Percentiles rank a stretch among this genome's conserved stretches.
Conservation (phyloP, 2,329 filamentous ascomycete species). For the Nemania serpens region DNA sequence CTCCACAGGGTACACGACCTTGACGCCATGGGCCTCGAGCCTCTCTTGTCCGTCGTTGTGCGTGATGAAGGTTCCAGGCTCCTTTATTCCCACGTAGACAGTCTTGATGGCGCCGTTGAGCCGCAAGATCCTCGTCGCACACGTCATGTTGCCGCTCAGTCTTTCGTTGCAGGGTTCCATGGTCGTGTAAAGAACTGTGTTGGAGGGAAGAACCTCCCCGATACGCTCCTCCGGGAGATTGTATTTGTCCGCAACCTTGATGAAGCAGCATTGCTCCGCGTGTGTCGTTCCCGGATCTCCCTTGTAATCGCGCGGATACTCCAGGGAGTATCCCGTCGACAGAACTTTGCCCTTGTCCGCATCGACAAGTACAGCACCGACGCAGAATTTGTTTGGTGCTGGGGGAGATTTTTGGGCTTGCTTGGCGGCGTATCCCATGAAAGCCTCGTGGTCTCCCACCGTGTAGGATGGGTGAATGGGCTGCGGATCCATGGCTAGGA, state of each 20-base stretch:
- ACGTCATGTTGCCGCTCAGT: constrained; percentile 47
- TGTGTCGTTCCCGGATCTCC: constrained; percentile 48
- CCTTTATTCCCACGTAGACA: constrained; percentile 47
- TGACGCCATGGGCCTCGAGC: constrained; percentile 35
- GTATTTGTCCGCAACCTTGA: constrained; percentile 48
- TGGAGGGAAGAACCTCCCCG: constrained; percentile 43
- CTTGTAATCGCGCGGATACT: constrained; percentile 44
- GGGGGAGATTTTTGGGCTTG: constrained; percentile 4
- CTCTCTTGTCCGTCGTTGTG: constrained; percentile 40
- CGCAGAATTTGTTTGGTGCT: constrained; percentile 9
- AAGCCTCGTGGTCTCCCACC: constrained; percentile 2
- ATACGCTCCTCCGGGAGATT: constrained; percentile 44
- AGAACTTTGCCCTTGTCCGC: constrained; percentile 44
- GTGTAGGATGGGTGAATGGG: neutral
- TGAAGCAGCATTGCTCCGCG: constrained; percentile 51
- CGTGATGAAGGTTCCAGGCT: constrained; percentile 45
- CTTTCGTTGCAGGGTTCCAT: constrained; percentile 52
- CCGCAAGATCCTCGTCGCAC: constrained; percentile 43
- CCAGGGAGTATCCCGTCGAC: constrained; percentile 49
- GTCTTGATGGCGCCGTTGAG: constrained; percentile 29
- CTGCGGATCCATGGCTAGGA: neutral
- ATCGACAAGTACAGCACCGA: constrained; percentile 28
- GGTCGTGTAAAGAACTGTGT: constrained; percentile 50
- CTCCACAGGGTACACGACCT: constrained; percentile 11
- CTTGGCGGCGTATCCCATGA: constrained; percentile 4